Evolutionary conservation across 805 yeast species (phyloP), one percentile per base, ranked within the genome.

Genomic region (Candida maris): DNA sequence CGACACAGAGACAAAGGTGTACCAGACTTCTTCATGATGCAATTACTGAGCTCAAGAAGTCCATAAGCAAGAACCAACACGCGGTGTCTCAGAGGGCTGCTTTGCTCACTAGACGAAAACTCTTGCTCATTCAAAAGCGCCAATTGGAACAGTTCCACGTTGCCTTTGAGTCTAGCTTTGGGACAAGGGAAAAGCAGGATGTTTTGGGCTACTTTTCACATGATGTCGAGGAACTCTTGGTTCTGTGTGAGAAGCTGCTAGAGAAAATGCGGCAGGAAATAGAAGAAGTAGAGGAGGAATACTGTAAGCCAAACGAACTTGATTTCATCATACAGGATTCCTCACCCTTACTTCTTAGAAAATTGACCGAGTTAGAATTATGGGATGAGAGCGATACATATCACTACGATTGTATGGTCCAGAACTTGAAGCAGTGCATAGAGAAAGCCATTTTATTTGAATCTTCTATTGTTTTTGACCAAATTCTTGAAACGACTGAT

Each of bases 391-490:
- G 53, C 21, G 76, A 77, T 53, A 60, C 71, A 3, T 35, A 52
- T 2, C 39, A 67, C 1, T 75, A 71, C 38, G 68, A 72, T 12
- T 50, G 59, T 2, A 57, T 66, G 30, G 51, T 77, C 4, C 55
- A 59, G 1, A 51, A 67, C 20, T 54, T 81, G 23, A 69, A 66
- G 22, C 76, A 73, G 17, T 54, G 68, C 0, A 57, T 76, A 3
- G 79, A 79, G 27, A 68, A 64, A 34, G 79, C 79, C 24, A 65
- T 81, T 5, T 55, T 80, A 16, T 68, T 74, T 38, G 71, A 71
- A 43, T 71, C 85, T 1, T 72, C 83, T 0, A 57, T 75, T 4
- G 56, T 77, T 20, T 70, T 73, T 49, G 88, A 80, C 49, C 69
- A 71, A 35, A 51, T 68, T 49, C 41, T 63, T 8, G 46, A 53